Evolutionary conservation across 768 basidiomycete genomes (phyloP).

Genomic region (Pulveroboletus sp.): DNA sequence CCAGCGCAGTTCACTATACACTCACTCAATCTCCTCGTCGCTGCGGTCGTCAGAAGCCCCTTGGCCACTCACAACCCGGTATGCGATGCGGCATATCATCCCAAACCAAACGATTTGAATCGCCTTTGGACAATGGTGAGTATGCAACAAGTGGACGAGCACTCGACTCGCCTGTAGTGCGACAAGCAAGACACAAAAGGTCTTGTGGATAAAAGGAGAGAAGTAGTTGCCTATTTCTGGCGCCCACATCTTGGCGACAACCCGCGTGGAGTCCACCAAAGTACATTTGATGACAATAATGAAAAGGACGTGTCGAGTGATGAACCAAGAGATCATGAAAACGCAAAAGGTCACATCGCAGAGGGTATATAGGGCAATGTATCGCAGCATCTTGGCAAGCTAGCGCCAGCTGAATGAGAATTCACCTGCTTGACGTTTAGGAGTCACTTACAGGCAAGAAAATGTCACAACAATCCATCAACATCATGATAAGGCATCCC

Average conservation of each 20-base stretch:
- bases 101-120: conserved; percentile 80
- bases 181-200: conserved; percentile 53
- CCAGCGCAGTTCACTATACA: not conserved
- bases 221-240: conserved; percentile 54
- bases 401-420: conserved; percentile 28
- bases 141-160: not conserved
- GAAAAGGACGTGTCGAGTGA: conserved; percentile 86
- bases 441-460: conserved; percentile 70
- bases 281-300: conserved; percentile 61
- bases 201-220: conserved; percentile 38
- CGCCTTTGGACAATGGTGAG: conserved; percentile 38
- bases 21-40: conserved; percentile 68
- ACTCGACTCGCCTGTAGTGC: conserved; percentile 51
- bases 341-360: conserved; percentile 74
- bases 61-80: conserved; percentile 64
- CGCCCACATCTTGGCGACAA: conserved; percentile 54
- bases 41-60: conserved; percentile 83
- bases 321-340: conserved; percentile 87
- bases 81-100: conserved; percentile 83
- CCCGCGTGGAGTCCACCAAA: conserved; percentile 43
- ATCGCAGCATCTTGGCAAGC: conserved; percentile 93
- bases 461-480: conserved; percentile 96
- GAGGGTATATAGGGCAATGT: conserved; percentile 59
- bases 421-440: not conserved
- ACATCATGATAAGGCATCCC: conserved; percentile 82